These are phyloP conservation scores for Kodamaea derodonti DNA, from an alignment of 1,139 yeast genomes.

Conservation along the genomic window DNA sequence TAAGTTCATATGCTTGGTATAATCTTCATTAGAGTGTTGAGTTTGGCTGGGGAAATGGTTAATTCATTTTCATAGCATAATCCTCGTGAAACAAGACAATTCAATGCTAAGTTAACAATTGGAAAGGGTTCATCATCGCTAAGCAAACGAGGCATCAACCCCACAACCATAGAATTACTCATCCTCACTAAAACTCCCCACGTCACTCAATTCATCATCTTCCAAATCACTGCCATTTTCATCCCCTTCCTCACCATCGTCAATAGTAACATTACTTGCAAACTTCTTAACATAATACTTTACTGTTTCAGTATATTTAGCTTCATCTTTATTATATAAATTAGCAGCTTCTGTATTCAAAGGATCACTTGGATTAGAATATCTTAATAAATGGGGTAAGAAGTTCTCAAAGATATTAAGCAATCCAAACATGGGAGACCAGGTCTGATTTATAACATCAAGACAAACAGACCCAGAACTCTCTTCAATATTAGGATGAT, in stretches of 20 bases:
- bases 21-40: no score
- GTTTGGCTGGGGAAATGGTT: no score
- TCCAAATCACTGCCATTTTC: constrained; percentile 32
- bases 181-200: constrained; percentile 47
- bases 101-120: no score
- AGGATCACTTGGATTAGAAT: constrained; percentile 95
- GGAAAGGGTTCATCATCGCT: no score
- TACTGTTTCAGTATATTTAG: constrained; percentile 65
- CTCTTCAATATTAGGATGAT: constrained; percentile 91
- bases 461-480: constrained; percentile 90
- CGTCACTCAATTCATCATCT: constrained; percentile 46
- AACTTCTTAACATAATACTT: constrained; percentile 69
- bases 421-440: constrained; percentile 97
- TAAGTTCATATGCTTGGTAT: no score
- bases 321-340: constrained; percentile 68
- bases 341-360: constrained; percentile 89
- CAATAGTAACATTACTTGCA: constrained; percentile 46
- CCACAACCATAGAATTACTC: no score
- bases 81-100: no score
- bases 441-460: constrained; percentile 94
- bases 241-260: constrained; percentile 34
- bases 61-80: no score
- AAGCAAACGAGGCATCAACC: no score
- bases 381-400: constrained; percentile 84
- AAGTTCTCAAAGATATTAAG: constrained; percentile 89